Evolutionary conservation across 73 alveolate species (phyloP).

Genomic region (Tetrahymena elliotti): DNA sequence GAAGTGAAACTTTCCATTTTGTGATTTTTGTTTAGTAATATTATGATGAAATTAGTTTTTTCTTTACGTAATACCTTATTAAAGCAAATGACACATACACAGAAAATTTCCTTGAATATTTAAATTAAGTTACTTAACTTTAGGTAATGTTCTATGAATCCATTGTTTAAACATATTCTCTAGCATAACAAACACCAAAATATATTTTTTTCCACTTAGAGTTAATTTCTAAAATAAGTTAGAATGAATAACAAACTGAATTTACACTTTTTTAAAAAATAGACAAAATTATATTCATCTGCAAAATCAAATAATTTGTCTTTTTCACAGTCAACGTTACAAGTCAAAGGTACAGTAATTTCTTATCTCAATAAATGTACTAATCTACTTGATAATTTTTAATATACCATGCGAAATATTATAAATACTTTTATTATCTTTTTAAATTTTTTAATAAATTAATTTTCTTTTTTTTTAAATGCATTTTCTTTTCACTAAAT

Average conservation of each 20-base stretch:
- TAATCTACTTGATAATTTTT: too few species aligned
- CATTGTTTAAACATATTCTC: too few species aligned
- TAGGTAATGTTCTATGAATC: neutral
- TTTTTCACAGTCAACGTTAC: neutral
- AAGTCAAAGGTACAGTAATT: neutral
- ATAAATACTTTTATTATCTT: too few species aligned
- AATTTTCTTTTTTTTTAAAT: too few species aligned
- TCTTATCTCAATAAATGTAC: neutral
- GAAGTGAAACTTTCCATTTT: neutral
- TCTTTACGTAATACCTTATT: neutral
- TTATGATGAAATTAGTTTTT: neutral
- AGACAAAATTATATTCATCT: neutral
- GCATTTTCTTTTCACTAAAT: neutral
- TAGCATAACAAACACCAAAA: too few species aligned
- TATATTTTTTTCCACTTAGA: too few species aligned
- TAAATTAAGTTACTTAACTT: neutral
- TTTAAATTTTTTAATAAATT: too few species aligned
- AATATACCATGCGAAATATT: neutral
- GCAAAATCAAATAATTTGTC: neutral
- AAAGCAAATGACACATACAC: neutral
- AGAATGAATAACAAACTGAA: neutral
- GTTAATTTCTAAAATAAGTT: neutral
- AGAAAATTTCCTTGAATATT: neutral
- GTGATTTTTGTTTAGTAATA: neutral
- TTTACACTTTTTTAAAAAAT: neutral